Evolutionary conservation across 2,329 filamentous ascomycete genomes (phyloP), one percentile per base, ranked within the genome.

Genomic region (Talaromyces sp.): DNA sequence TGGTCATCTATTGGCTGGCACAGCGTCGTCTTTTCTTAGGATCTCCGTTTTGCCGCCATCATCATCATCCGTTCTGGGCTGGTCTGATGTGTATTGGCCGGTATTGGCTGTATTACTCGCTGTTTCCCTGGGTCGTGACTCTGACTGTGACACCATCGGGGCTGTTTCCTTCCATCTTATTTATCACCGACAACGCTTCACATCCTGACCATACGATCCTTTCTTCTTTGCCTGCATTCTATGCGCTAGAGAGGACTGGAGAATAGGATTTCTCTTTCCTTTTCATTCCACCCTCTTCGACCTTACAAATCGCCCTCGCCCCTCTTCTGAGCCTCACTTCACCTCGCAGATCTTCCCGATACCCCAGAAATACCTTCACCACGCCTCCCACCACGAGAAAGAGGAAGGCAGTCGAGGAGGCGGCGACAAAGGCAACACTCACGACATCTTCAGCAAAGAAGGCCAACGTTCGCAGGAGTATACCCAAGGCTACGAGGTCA

Each of bases 341-440:
- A 14, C 25, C 50, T 61, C 55, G 21, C 55, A 58, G 21, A 21
- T 54, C n/a, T 35, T 23, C 31, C 31, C 50, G 50, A 54, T 35
- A 54, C 57, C 60, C 60, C 50, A 23, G 48, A 35, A 63, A 48
- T 52, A 44, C 60, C 42, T 75, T 74, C 82, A 83, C 76, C 74
- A 84, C 82, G 82, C 79, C 81, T 80, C 79, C 81, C 70, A 75
- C 73, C 72, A 76, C 76, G 63, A 81, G 76, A 69, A 84, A 84
- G 73, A 77, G 82, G 72, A 84, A 82, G 77, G 81, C 81, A 74
- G 75, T 75, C 73, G 80, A 82, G 75, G 78, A 71, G 71, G 72
- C 73, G 69, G 71, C 71, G 67, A 52, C 52, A 14, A 57, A 42
- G 37, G 14, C 18, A 25, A 42, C 21, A 28, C 9, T 21, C 14